phyloP scores from a whole-genome alignment of 768 basidiomycete genomes.

The Scleroderma citrinum region DNA sequence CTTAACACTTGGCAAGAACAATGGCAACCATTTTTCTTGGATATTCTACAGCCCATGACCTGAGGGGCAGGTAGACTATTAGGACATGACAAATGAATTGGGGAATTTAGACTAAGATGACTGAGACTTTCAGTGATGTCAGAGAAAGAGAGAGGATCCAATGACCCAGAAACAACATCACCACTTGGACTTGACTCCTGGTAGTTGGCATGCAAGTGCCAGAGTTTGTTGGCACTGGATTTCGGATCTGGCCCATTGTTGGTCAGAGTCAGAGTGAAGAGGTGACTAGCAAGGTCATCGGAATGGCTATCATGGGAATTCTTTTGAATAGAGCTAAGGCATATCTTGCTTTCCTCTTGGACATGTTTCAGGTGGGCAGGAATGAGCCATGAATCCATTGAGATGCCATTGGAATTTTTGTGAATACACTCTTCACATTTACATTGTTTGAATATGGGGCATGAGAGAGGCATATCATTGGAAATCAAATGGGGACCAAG shows the following conservation, averaged over 20 bases:
- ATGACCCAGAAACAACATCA: background rate
- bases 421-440: conserved; percentile 4
- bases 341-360: background rate
- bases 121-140: background rate
- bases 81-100: background rate
- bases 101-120: background rate
- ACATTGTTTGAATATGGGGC: conserved; percentile 1
- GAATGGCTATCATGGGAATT: background rate
- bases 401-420: background rate
- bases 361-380: background rate
- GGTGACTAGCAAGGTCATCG: background rate
- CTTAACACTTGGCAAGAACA: no score
- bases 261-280: background rate
- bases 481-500: no score
- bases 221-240: background rate
- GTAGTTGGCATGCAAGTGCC: background rate
- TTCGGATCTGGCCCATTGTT: background rate
- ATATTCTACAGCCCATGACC: no score
- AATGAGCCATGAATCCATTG: conserved; percentile 3
- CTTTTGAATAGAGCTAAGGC: background rate
- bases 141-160: background rate
- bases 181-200: background rate
- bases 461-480: background rate
- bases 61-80: background rate
- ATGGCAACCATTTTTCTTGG: no score